Evolutionary conservation across 768 basidiomycete genomes (phyloP), one percentile per base, ranked within the genome.

Genomic region (Coprinopsis cinerea): DNA sequence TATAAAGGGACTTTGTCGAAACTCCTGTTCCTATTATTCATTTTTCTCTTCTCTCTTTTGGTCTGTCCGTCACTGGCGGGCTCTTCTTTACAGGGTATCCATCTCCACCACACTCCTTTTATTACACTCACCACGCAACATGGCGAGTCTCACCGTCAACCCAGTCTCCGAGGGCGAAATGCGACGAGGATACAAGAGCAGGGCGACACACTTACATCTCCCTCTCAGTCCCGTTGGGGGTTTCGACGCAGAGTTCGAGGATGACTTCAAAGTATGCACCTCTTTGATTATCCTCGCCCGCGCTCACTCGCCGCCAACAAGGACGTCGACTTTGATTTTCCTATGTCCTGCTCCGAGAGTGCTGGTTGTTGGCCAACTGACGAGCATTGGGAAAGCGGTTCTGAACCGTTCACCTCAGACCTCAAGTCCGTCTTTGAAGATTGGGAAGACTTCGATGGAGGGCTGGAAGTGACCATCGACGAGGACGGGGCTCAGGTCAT

Each of bases 401-500:
- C n/a, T 30, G 20, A 22, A 10, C 44, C 41, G n/a, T n/a, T 41
- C 13, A 48, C 46, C 9, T n/a, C 42, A 15, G 25, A 22, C 10
- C 23, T 36, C 11, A 22, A 43, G 23, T 43, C 28, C 36, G 42
- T 26, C n/a, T 36, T 39, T 7, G 56, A 49, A 15, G 52, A 49
- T 22, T 49, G 47, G 23, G 34, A 51, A 17, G 53, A 50, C 3
- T 47, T 47, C 2, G 52, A 53, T 35, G 15, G 25, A n/a, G 52
- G 37, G 20, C 47, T 36, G 17, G 48, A 51, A 10, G 37, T 44
- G 22, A 43, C 51, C 28, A 24, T 54, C 25, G 62, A 64, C 24
- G 59, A 62, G 39, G 65, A 61, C 2, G 57, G 56, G 23, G 53
- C 55, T 0, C 74, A 76, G 54, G 69, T 70, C 39, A 58, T 75